Percentiles rank a stretch among this genome's conserved stretches.
These are phyloP conservation scores for Fusarium sp. DNA, from an alignment of 2,329 filamentous ascomycete species.

Conservation along the genomic window DNA sequence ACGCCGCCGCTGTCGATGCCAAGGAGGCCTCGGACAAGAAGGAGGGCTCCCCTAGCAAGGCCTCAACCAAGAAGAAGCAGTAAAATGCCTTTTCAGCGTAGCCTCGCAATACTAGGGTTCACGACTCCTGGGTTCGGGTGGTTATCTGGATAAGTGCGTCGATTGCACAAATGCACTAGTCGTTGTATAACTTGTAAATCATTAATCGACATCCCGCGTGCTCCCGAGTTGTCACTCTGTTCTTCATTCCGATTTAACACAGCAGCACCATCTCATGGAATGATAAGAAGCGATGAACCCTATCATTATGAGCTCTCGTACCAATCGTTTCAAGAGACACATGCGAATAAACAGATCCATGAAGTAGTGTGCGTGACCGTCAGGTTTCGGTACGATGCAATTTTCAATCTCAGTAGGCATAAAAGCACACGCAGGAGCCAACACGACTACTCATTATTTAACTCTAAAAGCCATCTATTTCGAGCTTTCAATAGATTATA, in stretches of 20 bases:
- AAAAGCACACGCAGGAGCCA: not conserved
- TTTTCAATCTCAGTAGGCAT: not conserved
- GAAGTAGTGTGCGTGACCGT: not conserved
- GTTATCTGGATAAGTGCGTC: not conserved
- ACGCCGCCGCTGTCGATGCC: conserved; percentile 70
- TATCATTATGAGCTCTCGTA: not conserved
- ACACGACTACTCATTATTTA: not conserved
- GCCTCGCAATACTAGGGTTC: not conserved
- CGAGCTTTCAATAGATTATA: not conserved
- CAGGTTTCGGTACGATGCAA: not conserved
- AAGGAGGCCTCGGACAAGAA: conserved; percentile 49
- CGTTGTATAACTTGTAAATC: conserved; percentile 15
- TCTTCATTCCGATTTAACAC: not conserved
- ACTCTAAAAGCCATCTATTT: conserved; percentile 29
- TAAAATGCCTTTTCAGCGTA: conserved; percentile 14
- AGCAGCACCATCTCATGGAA: not conserved
- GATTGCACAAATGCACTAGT: not conserved
- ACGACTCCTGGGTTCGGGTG: not conserved
- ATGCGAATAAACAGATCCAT: not conserved
- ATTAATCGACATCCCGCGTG: not conserved
- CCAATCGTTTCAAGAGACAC: not conserved
- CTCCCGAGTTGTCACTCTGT: not conserved
- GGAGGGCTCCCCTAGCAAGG: conserved; percentile 44
- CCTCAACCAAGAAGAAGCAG: conserved; percentile 51
- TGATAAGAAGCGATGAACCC: not conserved